Percentiles rank a stretch among this genome's conserved stretches.
phyloP scores from a whole-genome alignment of 495 filamentous ascomycete species.

The Barbatosphaeria neglecta region DNA sequence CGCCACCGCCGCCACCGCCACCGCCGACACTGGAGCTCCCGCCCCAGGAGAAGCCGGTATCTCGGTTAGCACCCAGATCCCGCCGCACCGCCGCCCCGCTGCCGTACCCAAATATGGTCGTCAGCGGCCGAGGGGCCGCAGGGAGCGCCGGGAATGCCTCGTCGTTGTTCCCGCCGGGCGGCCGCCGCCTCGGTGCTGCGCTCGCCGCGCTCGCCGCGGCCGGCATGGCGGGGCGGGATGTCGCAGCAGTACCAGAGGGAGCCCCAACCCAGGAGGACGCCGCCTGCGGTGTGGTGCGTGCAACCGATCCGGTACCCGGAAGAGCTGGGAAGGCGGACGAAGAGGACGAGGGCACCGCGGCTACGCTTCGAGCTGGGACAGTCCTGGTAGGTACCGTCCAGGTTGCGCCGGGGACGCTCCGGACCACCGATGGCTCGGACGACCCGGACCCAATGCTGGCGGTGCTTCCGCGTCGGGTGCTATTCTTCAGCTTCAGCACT shows the following conservation, averaged over 20 bases:
- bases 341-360: constrained; percentile 14
- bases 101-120: constrained; percentile 69
- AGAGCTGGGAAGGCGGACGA: constrained; percentile 19
- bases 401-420: constrained; percentile 23
- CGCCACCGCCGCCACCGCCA: background rate
- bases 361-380: background rate
- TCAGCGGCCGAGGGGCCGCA: constrained; percentile 62
- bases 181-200: constrained; percentile 4
- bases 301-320: constrained; percentile 40
- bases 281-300: constrained; percentile 16
- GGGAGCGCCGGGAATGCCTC: constrained; percentile 79
- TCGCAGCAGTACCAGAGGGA: constrained; percentile 8
- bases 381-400: constrained; percentile 15
- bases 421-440: constrained; percentile 30
- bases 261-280: constrained; percentile 20
- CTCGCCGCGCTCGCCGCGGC: constrained; percentile 5
- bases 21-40: constrained; percentile 3
- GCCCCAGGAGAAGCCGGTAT: constrained; percentile 31
- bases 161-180: constrained; percentile 7
- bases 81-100: constrained; percentile 57
- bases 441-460: constrained; percentile 1
- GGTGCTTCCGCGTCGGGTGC: constrained; percentile 23
- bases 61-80: constrained; percentile 36
- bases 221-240: constrained; percentile 11
- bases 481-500: constrained; percentile 37